Evolutionary conservation across 345 rosid genomes (phyloP).

Genomic region (Carallia brachiata): DNA sequence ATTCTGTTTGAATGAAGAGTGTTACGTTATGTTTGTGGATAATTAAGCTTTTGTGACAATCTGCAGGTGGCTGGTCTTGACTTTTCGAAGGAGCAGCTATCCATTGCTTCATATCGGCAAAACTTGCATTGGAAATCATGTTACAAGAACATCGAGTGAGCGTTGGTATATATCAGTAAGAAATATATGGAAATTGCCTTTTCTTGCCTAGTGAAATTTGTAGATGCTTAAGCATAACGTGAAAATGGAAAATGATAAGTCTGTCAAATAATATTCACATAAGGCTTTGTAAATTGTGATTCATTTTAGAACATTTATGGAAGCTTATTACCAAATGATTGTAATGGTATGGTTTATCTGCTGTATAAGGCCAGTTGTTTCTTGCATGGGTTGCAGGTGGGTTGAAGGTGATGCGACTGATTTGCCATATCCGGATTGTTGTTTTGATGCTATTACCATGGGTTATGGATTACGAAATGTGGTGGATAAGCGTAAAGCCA

Average conservation of each 20-base stretch:
- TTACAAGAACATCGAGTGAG: slow-evolving; percentile 88
- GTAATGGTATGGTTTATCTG: not conserved
- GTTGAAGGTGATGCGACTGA: slow-evolving; percentile 76
- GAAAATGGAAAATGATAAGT: not conserved
- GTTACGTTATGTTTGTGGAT: not conserved
- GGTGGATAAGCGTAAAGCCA: slow-evolving; percentile 55
- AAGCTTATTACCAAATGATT: not conserved
- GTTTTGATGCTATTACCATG: slow-evolving; percentile 79
- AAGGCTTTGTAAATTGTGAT: not conserved
- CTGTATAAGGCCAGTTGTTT: not conserved
- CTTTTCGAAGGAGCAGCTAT: slow-evolving; percentile 72
- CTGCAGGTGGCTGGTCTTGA: slow-evolving; percentile 77
- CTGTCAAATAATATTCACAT: not conserved
- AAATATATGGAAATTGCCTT: slow-evolving; percentile 1
- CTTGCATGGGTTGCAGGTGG: slow-evolving; percentile 46
- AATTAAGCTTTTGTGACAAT: not conserved
- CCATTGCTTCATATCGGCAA: slow-evolving; percentile 65
- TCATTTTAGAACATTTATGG: not conserved
- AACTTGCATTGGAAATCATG: slow-evolving; percentile 42
- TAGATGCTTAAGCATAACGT: not conserved
- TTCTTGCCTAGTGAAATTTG: not conserved
- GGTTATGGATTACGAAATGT: slow-evolving; percentile 86
- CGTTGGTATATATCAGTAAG: slow-evolving; percentile 43
- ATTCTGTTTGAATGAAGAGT: not conserved
- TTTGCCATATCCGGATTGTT: slow-evolving; percentile 65